Conservation (phyloP, 257 asterid genomes). For the Scutellaria galericulata region DNA sequence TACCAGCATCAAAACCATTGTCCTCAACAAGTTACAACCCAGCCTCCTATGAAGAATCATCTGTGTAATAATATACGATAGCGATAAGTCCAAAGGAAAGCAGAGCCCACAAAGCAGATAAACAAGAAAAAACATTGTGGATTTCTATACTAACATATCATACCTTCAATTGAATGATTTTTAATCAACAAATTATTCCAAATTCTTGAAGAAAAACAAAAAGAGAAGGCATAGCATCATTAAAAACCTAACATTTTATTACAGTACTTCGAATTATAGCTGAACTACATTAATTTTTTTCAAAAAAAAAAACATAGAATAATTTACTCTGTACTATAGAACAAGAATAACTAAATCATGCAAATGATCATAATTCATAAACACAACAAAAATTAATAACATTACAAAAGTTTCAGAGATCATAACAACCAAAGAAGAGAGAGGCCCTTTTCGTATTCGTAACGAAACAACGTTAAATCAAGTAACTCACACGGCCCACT, state of each 20-base stretch:
- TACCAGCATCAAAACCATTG: background rate
- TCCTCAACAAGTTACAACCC: background rate
- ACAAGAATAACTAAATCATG: background rate
- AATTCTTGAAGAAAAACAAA: background rate
- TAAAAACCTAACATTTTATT: slow-evolving; percentile 1
- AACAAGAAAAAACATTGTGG: background rate
- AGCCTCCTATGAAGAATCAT: slow-evolving; percentile 3
- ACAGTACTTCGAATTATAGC: background rate
- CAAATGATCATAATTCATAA: background rate
- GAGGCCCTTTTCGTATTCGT: slow-evolving; percentile 37
- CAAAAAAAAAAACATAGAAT: too few species aligned
- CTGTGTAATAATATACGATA: background rate
- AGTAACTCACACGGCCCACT: slow-evolving; percentile 49
- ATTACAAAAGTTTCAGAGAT: background rate
- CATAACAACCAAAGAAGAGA: slow-evolving; percentile 14
- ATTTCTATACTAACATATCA: background rate
- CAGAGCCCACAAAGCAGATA: background rate
- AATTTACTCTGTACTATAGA: background rate
- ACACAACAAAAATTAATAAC: background rate
- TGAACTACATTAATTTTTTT: slow-evolving; percentile 10
- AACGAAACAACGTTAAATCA: slow-evolving; percentile 34
- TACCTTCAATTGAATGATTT: background rate
- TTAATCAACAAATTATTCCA: background rate
- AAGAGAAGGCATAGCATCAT: background rate
- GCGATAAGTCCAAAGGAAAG: background rate